Base-by-base conservation (phyloP, 768 basidiomycete genomes). In the Pleurotus salmoneostramineus region DNA sequence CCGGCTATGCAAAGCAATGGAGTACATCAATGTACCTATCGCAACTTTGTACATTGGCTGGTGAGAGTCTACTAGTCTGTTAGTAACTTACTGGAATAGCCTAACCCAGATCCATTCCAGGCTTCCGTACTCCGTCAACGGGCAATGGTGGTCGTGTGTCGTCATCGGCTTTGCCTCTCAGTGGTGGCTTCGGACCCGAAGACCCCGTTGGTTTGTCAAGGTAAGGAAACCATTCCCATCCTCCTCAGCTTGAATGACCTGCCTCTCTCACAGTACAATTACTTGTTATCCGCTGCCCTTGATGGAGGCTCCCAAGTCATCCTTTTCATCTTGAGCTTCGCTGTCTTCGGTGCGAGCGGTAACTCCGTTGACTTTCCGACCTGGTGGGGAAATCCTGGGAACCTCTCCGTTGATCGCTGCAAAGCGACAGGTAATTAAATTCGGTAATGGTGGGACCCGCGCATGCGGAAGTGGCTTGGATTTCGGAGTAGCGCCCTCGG, bases 91-190 rank as follows among this genome's bases (percentile, higher is more conserved):
- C 42, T 17, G 14, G 27, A 46, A 50, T 56, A 37, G 27, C n/a
- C 36, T 10, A 15, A 17, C 40, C 6, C 27, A 35, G 34, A 52
- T 32, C 15, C 14, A 35, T 32, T 52, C 14, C 37, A 71, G 70
- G 65, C 68, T 82, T 35, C 79, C 80, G 5, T 82, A 79, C 67
- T 79, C 78, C 1, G 79, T 82, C 48, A 81, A 83, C 61, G 79
- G 80, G 10, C 76, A 79, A 70, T 82, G 80, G 77, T 80, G 78
- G 73, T 77, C 79, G 5, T 82, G 81, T 58, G 61, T 81, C 47
- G 68, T 83, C 27, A 81, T 84, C 55, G 82, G 82, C 3, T 67
- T 77, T 51, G 65, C 66, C 14, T 74, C 77, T 4, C 80, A 82
- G 62, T 81, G 76, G 73, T 82, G 77, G 77, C 73, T 77, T 17